Evolutionary conservation across 2,329 filamentous ascomycete species (phyloP).

Genomic region (Pseudocercospora fuligena): DNA sequence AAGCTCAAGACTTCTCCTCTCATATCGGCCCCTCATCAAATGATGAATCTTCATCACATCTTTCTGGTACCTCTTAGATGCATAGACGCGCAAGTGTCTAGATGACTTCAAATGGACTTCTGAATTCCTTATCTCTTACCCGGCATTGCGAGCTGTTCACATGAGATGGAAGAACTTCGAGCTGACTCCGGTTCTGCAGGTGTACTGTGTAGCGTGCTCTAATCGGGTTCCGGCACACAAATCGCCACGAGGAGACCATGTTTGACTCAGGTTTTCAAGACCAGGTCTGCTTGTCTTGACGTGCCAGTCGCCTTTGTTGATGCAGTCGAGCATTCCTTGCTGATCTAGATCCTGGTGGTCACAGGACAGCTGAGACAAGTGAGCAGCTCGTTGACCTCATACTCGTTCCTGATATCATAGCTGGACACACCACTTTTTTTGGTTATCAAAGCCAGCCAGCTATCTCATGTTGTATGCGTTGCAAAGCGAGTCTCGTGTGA

Average conservation of each 20-base stretch:
- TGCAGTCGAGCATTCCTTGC: slow-evolving; percentile 3
- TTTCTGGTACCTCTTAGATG: slow-evolving; percentile 15
- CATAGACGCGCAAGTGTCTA: slow-evolving; percentile 10
- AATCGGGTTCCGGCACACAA: not conserved
- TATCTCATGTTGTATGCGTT: not conserved
- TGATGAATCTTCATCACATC: slow-evolving; percentile 11
- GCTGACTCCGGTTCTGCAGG: slow-evolving; percentile 5
- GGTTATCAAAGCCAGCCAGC: not conserved
- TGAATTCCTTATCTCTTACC: not conserved
- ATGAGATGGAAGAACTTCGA: slow-evolving; percentile 6
- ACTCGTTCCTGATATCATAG: not conserved
- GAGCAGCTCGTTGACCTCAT: not conserved
- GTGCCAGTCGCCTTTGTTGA: not conserved
- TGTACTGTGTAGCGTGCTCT: not conserved
- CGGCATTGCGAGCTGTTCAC: not conserved
- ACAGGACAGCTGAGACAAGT: not conserved
- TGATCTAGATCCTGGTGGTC: not conserved
- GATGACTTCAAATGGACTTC: slow-evolving; percentile 14
- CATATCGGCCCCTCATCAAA: not conserved
- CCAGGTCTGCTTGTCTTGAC: not conserved
- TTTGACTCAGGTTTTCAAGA: not conserved
- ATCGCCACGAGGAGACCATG: not conserved
- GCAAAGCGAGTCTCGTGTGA: not conserved
- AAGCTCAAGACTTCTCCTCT: not conserved
- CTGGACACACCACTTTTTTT: too few relatives aligned